Conservation (phyloP, 129 eudicot genomes). For the Artemisia tridentata region DNA sequence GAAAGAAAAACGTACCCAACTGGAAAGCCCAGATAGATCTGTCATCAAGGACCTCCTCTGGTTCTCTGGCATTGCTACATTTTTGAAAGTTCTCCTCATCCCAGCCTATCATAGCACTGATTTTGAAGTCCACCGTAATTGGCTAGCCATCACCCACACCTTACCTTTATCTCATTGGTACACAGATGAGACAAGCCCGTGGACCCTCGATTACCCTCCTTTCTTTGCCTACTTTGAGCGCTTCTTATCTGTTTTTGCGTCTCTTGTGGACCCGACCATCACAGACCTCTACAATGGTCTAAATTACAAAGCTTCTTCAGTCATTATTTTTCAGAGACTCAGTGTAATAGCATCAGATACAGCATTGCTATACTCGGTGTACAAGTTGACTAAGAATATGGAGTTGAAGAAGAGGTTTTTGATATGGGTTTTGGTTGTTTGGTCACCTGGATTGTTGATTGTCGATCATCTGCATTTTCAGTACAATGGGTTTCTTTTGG, state of each 20-base stretch:
- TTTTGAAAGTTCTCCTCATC: constrained; percentile 65
- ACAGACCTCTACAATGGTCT: constrained; percentile 62
- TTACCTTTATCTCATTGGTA: constrained; percentile 76
- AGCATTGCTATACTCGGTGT: constrained; percentile 40
- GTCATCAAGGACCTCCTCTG: constrained; percentile 42
- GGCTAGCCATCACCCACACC: constrained; percentile 84
- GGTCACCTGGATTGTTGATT: constrained; percentile 77
- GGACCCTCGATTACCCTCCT: constrained; percentile 97
- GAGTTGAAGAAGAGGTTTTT: constrained; percentile 37
- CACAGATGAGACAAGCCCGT: constrained; percentile 66
- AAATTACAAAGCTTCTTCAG: constrained; percentile 44
- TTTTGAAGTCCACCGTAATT: constrained; percentile 89
- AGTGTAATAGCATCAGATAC: constrained; percentile 59
- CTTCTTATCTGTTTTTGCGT: constrained; percentile 54
- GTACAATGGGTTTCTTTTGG: constrained; percentile 87
- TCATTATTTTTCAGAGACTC: constrained; percentile 61
- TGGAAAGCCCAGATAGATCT: constrained; percentile 21
- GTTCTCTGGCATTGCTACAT: constrained; percentile 49
- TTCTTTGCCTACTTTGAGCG: constrained; percentile 77
- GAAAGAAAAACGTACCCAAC: constrained; percentile 20
- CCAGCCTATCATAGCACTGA: constrained; percentile 93
- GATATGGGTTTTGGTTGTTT: constrained; percentile 74
- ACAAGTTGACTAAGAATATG: constrained; percentile 39
- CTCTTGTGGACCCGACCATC: constrained; percentile 61
- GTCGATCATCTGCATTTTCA: constrained; percentile 96